Evolutionary conservation across 257 asterid species (phyloP).

Genomic region (Nicotiana attenuata): DNA sequence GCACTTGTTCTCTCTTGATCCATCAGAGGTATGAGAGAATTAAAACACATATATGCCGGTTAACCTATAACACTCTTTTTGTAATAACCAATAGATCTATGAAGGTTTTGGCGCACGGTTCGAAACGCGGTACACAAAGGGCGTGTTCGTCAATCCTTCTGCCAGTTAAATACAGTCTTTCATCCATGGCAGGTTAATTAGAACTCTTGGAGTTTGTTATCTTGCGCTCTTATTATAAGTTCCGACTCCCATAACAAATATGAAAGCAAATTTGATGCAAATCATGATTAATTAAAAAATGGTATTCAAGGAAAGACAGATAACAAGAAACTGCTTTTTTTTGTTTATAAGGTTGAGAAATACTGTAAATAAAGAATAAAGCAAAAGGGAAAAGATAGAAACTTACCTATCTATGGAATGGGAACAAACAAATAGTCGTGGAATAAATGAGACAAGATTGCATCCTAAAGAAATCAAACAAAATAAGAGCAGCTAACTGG

Average conservation of each 20-base stretch:
- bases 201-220: neutral
- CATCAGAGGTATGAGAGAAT: neutral
- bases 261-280: neutral
- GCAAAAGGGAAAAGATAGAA: neutral
- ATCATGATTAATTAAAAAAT: neutral
- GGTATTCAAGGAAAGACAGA: neutral
- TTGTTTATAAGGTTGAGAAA: neutral
- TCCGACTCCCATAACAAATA: neutral
- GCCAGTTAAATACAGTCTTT: too few species aligned
- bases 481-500: neutral
- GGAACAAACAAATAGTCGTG: neutral
- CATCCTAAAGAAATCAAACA: neutral
- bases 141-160: too few species aligned
- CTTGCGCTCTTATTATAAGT: neutral
- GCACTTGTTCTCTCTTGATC: neutral
- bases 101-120: too few species aligned
- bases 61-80: too few species aligned
- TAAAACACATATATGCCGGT: neutral
- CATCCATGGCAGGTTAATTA: too few species aligned
- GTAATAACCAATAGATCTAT: too few species aligned
- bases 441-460: neutral
- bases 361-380: neutral
- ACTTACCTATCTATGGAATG: neutral
- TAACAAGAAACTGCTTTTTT: neutral
- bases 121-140: too few species aligned